Percentiles rank a stretch among this genome's conserved stretches.
Conservation (phyloP, 371 early-diverging fungal species). For the Mortierella sp. region DNA sequence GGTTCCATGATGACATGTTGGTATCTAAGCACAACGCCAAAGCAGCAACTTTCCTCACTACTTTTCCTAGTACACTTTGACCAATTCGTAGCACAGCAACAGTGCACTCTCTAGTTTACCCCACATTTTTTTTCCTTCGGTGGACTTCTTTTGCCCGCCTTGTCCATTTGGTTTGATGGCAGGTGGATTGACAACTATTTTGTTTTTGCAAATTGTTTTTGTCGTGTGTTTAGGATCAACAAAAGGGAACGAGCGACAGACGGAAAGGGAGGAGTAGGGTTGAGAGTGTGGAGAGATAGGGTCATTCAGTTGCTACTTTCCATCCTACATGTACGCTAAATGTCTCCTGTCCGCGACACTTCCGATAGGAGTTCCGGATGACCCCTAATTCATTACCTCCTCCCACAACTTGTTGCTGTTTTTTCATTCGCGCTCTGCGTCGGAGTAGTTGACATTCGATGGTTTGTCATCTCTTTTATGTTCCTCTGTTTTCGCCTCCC, state of each 20-base stretch:
- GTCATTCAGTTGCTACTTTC: too few species aligned
- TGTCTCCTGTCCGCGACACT: too few species aligned
- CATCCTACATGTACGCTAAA: too few species aligned
- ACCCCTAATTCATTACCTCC: too few species aligned
- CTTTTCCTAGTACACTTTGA: too few species aligned
- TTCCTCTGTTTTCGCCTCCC: background rate
- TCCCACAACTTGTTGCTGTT: too few species aligned
- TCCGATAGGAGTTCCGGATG: too few species aligned
- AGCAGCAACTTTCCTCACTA: background rate
- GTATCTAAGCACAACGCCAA: background rate
- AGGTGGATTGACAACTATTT: too few species aligned
- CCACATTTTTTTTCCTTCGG: background rate
- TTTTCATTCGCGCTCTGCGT: background rate
- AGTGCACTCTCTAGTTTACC: background rate
- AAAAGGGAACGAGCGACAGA: background rate
- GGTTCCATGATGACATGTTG: background rate
- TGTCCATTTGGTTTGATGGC: background rate
- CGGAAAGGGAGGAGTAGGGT: too few species aligned
- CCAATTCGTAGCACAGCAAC: background rate
- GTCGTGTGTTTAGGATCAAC: background rate
- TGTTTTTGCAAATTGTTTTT: background rate
- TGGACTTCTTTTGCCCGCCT: background rate
- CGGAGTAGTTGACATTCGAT: background rate
- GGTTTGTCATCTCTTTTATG: constrained; percentile 3
- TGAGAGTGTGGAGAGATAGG: background rate